Evolutionary conservation across 257 asterid genomes (phyloP), one percentile per base, ranked within the genome.

Genomic region (Primulina tabacum): DNA sequence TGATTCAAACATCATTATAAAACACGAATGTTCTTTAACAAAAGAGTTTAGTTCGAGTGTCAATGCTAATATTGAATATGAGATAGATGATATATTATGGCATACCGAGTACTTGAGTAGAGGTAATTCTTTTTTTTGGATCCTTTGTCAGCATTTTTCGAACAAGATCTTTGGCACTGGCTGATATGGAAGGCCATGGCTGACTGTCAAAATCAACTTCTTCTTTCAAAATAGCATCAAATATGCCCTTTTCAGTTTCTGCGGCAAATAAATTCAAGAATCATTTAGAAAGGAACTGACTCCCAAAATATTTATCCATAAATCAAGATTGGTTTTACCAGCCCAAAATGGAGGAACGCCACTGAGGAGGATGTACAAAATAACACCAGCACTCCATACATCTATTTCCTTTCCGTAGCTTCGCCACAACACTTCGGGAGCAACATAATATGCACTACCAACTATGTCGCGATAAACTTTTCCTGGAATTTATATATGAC

Each of bases 271-370:
- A 24, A 37, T 28, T 64, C 66, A 60, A 16, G 43, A 73, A 71
- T 16, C 67, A 73, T 17, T 65, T 61, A 68, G 73, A 70, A 64
- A 47, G 71, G 10, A 67, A 59, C 40, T 56, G 29, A 69, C 38
- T 57, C 34, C 34, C 56, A 50, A 68, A 78, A 74, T 65, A 62
- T 21, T 47, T 30, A 16, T 32, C 30, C 67, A 60, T 43, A 59
- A 67, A 28, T 29, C 34, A 30, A 59, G 30, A 71, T 60, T 50
- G 65, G 26, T 55, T 80, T 79, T 84, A 91, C 97, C 97, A 70
- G 94, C 97, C 97, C 97, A 91, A 81, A 91, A 91, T 52, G 97
- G 97, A 77, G 97, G 97, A 20, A 89, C 97, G 24, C 97, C 97
- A 67, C 97, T 85, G 58, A 91, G 86, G 24, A 91, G 86, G 70